Evolutionary conservation across 2,329 filamentous ascomycete genomes (phyloP).

Genomic region (Exophiala aquamarina): DNA sequence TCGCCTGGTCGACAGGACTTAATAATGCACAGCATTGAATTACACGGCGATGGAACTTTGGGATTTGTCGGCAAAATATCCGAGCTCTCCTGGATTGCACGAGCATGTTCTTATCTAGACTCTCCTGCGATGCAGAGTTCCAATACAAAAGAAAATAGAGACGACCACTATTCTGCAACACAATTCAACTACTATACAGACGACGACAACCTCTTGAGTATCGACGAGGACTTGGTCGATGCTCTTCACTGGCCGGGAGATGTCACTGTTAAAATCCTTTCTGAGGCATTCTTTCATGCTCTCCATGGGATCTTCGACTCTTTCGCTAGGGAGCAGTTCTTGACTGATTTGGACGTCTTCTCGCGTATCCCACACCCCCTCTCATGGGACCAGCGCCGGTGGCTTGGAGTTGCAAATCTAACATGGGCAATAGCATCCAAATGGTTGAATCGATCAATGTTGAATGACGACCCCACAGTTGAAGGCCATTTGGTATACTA

Average conservation of each 20-base stretch:
- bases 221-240: constrained; percentile 24
- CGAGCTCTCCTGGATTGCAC: constrained; percentile 26
- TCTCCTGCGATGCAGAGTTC: no score
- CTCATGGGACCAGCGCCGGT: constrained; percentile 19
- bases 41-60: constrained; percentile 19
- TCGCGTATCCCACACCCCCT: not conserved
- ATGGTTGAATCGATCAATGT: constrained; percentile 15
- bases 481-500: constrained; percentile 29
- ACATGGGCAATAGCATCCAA: constrained; percentile 20
- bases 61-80: constrained; percentile 26
- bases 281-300: constrained; percentile 23
- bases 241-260: constrained; percentile 13
- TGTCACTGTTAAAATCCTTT: constrained; percentile 13
- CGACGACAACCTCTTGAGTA: constrained; percentile 18
- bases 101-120: no score
- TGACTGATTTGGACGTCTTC: constrained; percentile 11
- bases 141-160: not conserved
- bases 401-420: constrained; percentile 22
- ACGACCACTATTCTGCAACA: no score
- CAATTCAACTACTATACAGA: constrained; percentile 27
- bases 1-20: constrained; percentile 8
- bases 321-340: constrained; percentile 16
- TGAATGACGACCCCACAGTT: constrained; percentile 2
- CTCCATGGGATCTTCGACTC: constrained; percentile 20
- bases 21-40: constrained; percentile 12